phyloP scores from a whole-genome alignment of 768 basidiomycete species.

The Hemileccinum impolitum region DNA sequence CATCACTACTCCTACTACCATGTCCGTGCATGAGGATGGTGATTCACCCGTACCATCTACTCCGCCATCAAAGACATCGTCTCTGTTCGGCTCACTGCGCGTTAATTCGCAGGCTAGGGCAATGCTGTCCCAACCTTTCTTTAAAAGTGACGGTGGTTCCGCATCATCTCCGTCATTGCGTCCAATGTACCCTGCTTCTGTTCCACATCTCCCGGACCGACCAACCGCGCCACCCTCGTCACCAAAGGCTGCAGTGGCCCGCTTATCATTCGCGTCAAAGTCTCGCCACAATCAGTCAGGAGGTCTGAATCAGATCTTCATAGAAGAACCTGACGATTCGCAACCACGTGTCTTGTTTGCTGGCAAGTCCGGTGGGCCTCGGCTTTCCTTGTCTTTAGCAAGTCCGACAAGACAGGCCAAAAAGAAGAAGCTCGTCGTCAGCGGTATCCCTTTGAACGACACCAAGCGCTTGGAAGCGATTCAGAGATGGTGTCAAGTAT shows the following conservation, averaged over 20 bases:
- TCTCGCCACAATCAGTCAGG: constrained; percentile 13
- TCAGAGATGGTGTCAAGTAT: constrained; percentile 74
- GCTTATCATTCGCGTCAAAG: constrained; percentile 30
- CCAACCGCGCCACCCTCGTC: constrained; percentile 30
- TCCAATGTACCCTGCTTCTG: constrained; percentile 36
- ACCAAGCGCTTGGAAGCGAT: constrained; percentile 61
- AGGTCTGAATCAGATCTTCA: constrained; percentile 19
- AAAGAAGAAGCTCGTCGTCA: constrained; percentile 66
- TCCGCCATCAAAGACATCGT: constrained; percentile 31
- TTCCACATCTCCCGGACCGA: constrained; percentile 39
- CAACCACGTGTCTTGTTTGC: constrained; percentile 30
- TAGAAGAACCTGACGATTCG: constrained; percentile 27
- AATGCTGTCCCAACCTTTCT: constrained; percentile 31
- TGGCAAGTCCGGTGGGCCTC: constrained; percentile 19
- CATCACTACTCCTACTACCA: constrained; percentile 35
- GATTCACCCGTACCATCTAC: constrained; percentile 38
- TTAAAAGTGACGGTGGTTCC: constrained; percentile 26
- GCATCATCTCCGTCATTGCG: constrained; percentile 36
- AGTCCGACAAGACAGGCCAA: constrained; percentile 41
- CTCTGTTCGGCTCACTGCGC: constrained; percentile 34
- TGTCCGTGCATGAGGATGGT: constrained; percentile 39
- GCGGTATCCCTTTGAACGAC: constrained; percentile 63
- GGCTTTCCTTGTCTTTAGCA: constrained; percentile 34
- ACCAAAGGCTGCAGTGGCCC: constrained; percentile 28
- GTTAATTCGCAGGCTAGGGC: constrained; percentile 26